Base-by-base conservation (phyloP, 2,329 filamentous ascomycete species). In the Tothia fuscella region DNA sequence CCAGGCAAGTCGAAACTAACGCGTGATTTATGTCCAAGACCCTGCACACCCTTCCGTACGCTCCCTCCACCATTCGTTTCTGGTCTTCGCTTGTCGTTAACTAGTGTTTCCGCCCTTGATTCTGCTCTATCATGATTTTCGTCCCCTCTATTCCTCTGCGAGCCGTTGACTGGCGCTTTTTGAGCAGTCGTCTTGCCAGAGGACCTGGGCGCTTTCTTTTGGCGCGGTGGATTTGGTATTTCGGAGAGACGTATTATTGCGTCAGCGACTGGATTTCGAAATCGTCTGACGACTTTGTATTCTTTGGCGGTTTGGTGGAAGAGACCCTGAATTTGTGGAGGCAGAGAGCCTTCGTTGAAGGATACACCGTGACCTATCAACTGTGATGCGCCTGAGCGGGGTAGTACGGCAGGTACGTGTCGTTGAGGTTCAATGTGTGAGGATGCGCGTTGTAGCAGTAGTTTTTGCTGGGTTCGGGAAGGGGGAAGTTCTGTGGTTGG, bases 401-500 rank as follows among this genome's bases (percentile, higher is more conserved):
- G 57, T 5, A 63, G 49, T 12, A 61, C 56, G 10, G 58, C 59
- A 38, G 54, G 65, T 49, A 62, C 55, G 44, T 78, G 58, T 72
- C 22, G 72, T 13, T 22, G 63, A 1, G 76, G 76, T 50, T 85
- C 80, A 36, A 85, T 78, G 48, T 73, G 75, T 3, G 80, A 83
- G 53, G 78, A 82, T 22, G 79, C 80, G 28, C 81, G 72, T 53
- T 85, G 80, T 2, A 86, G 68, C 60, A 83, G 80, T 12, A 86
- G 65, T 52, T 86, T 86, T 56, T 85, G 80, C 58, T 85, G 80
- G 1, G 79, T 83, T 12, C 81, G 71, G 41, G 78, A 82, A 51
- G 65, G 48, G 49, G 60, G 48, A 25, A 62, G 47, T 16, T 30
- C 38, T n/a, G n/a, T n/a, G n/a, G 54, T 59, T 52, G 61, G 51